A percentile compares a stretch with the other conserved stretches of the same genome.
These are phyloP conservation scores for Saksenaea oblongispora DNA, from an alignment of 371 early-diverging fungal species.

Conservation along the genomic window DNA sequence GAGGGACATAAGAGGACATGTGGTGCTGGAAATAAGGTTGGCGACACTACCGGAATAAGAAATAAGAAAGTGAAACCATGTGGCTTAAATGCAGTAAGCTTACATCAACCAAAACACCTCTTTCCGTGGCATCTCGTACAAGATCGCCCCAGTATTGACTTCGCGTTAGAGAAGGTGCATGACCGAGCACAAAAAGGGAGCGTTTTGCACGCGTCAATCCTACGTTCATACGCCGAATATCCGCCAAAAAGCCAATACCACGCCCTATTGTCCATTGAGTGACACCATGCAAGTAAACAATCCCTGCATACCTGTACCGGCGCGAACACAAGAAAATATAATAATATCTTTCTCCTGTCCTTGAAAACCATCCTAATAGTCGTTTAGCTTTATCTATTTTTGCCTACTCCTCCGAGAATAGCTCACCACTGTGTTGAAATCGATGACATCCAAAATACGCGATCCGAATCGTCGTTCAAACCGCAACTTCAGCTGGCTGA, in stretches of 20 bases:
- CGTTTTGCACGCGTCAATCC: constrained; percentile 91
- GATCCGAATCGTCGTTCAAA: constrained; percentile 69
- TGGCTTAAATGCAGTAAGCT: constrained; percentile 8
- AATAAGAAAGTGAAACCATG: not conserved
- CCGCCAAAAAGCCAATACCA: constrained; percentile 92
- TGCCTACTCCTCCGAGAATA: not conserved
- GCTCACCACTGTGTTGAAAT: constrained; percentile 87
- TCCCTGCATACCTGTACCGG: constrained; percentile 50
- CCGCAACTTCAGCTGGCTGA: constrained; percentile 64
- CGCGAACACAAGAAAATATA: constrained; percentile 94
- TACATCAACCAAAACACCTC: constrained; percentile 53
- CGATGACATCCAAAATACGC: constrained; percentile 69
- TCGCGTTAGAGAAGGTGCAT: constrained; percentile 59
- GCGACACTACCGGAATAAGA: constrained; percentile 3
- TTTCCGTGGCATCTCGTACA: constrained; percentile 54
- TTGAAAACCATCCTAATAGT: constrained; percentile 93
- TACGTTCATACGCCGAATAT: constrained; percentile 92
- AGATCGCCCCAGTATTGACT: constrained; percentile 73
- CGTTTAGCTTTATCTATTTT: not conserved
- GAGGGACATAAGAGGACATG: constrained; percentile 8
- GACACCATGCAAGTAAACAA: not conserved
- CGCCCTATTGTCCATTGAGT: constrained; percentile 21
- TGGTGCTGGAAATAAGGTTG: constrained; percentile 26
- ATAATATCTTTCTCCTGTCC: constrained; percentile 98
- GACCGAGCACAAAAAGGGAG: constrained; percentile 90